phyloP scores from a whole-genome alignment of 2,329 filamentous ascomycete species.

The Fusarium sp. region DNA sequence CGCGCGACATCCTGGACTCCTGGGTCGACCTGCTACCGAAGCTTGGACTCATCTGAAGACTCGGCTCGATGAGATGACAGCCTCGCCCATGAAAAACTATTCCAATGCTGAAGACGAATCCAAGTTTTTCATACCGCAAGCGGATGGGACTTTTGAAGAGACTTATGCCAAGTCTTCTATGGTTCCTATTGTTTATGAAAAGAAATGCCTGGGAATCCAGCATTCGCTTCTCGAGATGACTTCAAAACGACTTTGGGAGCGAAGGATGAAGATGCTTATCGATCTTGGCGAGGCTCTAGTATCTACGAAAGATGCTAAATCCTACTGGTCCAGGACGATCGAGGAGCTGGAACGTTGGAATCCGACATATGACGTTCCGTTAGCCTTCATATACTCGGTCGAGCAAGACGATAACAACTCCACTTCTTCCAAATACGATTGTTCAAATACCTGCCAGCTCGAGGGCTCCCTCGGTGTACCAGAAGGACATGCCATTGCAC shows the following conservation, averaged over 20 bases:
- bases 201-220: constrained; percentile 58
- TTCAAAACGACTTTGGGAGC: constrained; percentile 59
- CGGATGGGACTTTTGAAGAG: constrained; percentile 57
- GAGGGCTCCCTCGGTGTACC: constrained; percentile 61
- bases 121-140: constrained; percentile 57
- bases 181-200: constrained; percentile 57
- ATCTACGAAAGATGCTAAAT: constrained; percentile 57
- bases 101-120: constrained; percentile 57
- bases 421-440: constrained; percentile 45
- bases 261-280: constrained; percentile 61
- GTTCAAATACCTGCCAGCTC: constrained; percentile 53
- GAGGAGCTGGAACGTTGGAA: constrained; percentile 57
- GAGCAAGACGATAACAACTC: constrained; percentile 50
- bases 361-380: constrained; percentile 61
- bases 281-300: constrained; percentile 59
- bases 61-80: constrained; percentile 50
- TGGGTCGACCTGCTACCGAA: constrained; percentile 69
- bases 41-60: constrained; percentile 68
- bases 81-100: constrained; percentile 45
- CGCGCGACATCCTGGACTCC: constrained; percentile 70
- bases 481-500: constrained; percentile 55
- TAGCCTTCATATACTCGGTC: constrained; percentile 64
- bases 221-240: constrained; percentile 61
- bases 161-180: constrained; percentile 62
- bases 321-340: constrained; percentile 60